Evolutionary conservation across 768 basidiomycete genomes (phyloP), one percentile per base, ranked within the genome.

Genomic region (Lactarius quietus): DNA sequence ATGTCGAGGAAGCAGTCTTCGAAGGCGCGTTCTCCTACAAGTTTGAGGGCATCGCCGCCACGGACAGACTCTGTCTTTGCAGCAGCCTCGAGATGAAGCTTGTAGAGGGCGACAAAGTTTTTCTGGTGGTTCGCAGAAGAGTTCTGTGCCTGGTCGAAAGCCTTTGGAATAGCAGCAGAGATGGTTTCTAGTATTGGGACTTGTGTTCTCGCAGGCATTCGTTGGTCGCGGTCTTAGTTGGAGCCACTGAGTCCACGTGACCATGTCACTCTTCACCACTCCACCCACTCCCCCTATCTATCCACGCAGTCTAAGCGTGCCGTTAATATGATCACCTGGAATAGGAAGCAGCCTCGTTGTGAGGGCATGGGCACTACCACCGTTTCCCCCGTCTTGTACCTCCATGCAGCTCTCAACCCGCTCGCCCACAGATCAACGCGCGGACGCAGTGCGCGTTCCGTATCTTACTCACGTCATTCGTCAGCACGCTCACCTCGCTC

Each of bases 81-180:
- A 1, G 87, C 85, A 12, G 87, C 88, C 60, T 89, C 81, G 5
- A 76, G 62, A 63, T 95, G 93, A 48, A 95, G 76, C 74, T 93
- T 93, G 79, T 92, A 81, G 3, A 97, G 82, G 0, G 86, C 85
- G 48, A 93, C 87, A 58, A 88, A 79, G 76, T 97, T 96, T 81
- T 97, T 97, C 67, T 88, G 86, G 75, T 98, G 95, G 74, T 92
- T 94, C 10, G 90, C 86, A 17, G 81, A 75, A 0, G 88, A 85
- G 8, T 73, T 77, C 73, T 95, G 92, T 0, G 81, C 90, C 76
- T 96, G 90, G 33, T 90, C 85, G 67, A 95, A 92, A 52, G 94
- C 90, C 38, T 82, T 84, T 23, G 84, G 82, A 23, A 91, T 70
- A 17, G 73, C 71, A 2, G 69, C 65, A 14, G 73, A 56, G 45